Evolutionary conservation across 2,329 filamentous ascomycete species (phyloP).

Genomic region (Zasmidium cellare): DNA sequence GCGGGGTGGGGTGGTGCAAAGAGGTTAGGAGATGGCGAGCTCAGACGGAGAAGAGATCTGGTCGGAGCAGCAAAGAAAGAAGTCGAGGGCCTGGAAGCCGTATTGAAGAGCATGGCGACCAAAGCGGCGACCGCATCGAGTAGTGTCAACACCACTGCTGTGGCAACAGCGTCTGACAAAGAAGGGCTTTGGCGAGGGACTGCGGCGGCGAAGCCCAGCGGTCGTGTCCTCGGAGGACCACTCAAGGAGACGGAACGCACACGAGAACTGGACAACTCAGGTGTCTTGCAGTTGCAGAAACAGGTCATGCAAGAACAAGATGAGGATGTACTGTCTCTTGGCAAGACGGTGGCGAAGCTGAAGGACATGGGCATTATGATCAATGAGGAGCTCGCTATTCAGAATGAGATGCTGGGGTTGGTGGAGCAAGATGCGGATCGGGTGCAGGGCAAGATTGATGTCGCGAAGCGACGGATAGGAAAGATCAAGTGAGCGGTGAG

Average conservation of each 20-base stretch:
- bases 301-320: constrained; percentile 76
- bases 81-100: constrained; percentile 71
- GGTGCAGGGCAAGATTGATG: constrained; percentile 66
- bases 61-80: constrained; percentile 70
- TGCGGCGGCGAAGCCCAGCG: constrained; percentile 40
- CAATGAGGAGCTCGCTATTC: constrained; percentile 69
- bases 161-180: constrained; percentile 38
- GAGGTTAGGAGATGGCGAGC: constrained; percentile 70
- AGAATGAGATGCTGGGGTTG: constrained; percentile 68
- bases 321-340: constrained; percentile 66
- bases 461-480: constrained; percentile 71
- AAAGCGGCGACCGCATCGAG: constrained; percentile 38
- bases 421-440: constrained; percentile 67
- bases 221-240: constrained; percentile 71
- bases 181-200: constrained; percentile 36
- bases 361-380: constrained; percentile 77
- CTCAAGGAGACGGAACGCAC: constrained; percentile 73
- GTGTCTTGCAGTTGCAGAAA: constrained; percentile 71
- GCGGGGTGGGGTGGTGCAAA: constrained; percentile 42
- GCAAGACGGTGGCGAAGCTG: constrained; percentile 69
- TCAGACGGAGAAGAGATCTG: constrained; percentile 69
- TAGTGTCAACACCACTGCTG: constrained; percentile 27
- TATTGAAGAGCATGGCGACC: constrained; percentile 64
- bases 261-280: constrained; percentile 72
- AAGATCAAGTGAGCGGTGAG: constrained; percentile 52